Conservation (phyloP, 495 filamentous ascomycete genomes). For the Penicillium soppii region DNA sequence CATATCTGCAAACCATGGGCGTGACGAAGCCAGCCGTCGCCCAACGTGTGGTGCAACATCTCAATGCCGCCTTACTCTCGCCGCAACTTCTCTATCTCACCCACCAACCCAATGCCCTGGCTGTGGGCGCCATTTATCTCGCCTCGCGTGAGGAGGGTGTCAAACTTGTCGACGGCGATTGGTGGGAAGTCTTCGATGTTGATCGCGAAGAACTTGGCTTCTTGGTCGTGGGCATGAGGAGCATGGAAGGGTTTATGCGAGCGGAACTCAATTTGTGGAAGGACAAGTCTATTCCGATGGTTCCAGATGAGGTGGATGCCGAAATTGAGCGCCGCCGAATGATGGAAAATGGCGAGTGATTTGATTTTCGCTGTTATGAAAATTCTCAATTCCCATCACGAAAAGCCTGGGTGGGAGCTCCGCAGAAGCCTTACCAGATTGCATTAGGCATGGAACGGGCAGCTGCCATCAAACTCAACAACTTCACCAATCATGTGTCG, state of each 20-base stretch:
- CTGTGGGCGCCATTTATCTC: slow-evolving; percentile 85
- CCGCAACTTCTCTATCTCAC: slow-evolving; percentile 90
- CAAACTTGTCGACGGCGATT: slow-evolving; percentile 76
- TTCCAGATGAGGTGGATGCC: slow-evolving; percentile 55
- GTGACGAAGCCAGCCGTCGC: slow-evolving; percentile 53
- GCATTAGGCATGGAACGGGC: too few species aligned
- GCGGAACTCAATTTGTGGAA: slow-evolving; percentile 53
- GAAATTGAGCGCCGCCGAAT: slow-evolving; percentile 60
- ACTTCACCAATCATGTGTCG: too few species aligned
- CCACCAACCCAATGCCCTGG: slow-evolving; percentile 81
- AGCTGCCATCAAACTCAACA: too few species aligned
- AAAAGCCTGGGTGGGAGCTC: background rate
- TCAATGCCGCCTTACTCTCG: slow-evolving; percentile 80
- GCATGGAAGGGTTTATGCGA: slow-evolving; percentile 69
- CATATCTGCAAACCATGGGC: slow-evolving; percentile 87
- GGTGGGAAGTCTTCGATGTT: slow-evolving; percentile 99
- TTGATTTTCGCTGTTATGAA: background rate
- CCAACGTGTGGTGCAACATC: slow-evolving; percentile 64
- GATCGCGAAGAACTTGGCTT: slow-evolving; percentile 94
- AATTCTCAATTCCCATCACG: background rate
- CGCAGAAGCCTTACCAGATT: background rate
- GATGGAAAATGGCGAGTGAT: slow-evolving; percentile 52
- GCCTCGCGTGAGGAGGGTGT: slow-evolving; percentile 75
- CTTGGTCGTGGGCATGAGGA: slow-evolving; percentile 81
- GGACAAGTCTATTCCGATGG: slow-evolving; percentile 37